Evolutionary conservation across 495 filamentous ascomycete genomes (phyloP), one percentile per base, ranked within the genome.

Genomic region (Xylaria intraflava): DNA sequence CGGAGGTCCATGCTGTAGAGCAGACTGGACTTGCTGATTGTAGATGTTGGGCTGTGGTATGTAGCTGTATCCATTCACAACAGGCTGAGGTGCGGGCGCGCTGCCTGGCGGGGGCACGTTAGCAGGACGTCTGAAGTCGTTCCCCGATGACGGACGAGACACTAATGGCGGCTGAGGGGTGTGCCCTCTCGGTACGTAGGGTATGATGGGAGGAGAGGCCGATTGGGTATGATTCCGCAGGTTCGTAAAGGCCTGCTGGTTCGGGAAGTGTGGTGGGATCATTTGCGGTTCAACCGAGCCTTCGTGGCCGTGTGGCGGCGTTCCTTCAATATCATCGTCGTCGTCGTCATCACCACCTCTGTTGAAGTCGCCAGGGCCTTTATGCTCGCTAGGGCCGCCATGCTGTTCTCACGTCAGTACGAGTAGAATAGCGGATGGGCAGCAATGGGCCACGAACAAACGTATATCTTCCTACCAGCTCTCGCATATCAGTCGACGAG

Each of bases 321-420:
- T 75, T 46, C 86, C 86, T 40, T 87, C 85, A 49, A 89, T 88
- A 43, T 98, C 93, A 26, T 94, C 89, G 36, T 97, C 93, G 48
- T 95, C 91, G 33, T 89, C 89, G 42, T 85, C 80, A 36, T 88
- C 88, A 40, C 83, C 82, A 71, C 90, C 89, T 58, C 88, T 87
- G 59, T 82, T 84, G 71, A 96, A 98, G 65, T 98, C 93, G 45
- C 82, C 81, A 17, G 92, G 93, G 0, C 92, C 91, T 77, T 97
- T 97, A 67, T 96, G 91, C 67, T 98, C 93, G 68, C 94, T 93
- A 24, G 93, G 83, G 42, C 80, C 83, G 44, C 90, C 90, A 75
- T 90, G 95, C 90, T 98, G 69, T 45, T 54, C 11, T 46, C 24
- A 45, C 52, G 59, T 73, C 51, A 73, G 70, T 64, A 53, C 39